These are phyloP conservation scores for Gaeumannomyces tritici DNA, from an alignment of 2,329 filamentous ascomycete genomes.

Conservation along the genomic window DNA sequence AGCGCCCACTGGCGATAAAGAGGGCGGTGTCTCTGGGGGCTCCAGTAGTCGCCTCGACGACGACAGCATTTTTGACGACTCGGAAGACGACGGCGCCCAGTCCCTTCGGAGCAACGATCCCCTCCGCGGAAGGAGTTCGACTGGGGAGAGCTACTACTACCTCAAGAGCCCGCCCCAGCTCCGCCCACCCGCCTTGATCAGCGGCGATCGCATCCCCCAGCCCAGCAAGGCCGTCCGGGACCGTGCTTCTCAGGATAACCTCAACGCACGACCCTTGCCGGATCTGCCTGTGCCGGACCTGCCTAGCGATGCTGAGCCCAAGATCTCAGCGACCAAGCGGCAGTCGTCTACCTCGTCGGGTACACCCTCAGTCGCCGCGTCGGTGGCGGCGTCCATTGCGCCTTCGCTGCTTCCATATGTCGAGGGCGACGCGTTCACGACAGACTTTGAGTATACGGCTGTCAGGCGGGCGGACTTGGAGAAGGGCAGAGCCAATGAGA, in stretches of 20 bases:
- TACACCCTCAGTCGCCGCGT: background rate
- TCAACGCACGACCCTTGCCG: conserved; percentile 18
- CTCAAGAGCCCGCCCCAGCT: conserved; percentile 22
- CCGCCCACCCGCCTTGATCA: conserved; percentile 1
- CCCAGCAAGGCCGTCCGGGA: conserved; percentile 21
- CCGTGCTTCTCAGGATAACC: conserved; percentile 8
- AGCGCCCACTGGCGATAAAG: background rate
- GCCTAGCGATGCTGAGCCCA: conserved; percentile 55
- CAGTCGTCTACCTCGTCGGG: background rate
- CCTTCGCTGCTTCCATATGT: conserved; percentile 7
- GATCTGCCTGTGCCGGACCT: conserved; percentile 23
- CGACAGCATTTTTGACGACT: background rate
- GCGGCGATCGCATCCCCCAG: conserved; percentile 14
- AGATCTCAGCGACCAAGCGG: background rate
- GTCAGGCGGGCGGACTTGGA: background rate
- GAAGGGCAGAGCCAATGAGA: background rate
- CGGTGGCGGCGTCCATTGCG: conserved; percentile 5
- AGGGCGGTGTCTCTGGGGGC: background rate
- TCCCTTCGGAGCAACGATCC: background rate
- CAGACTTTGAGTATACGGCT: background rate
- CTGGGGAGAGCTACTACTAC: conserved; percentile 10
- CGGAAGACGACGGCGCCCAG: background rate
- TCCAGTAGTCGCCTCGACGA: background rate
- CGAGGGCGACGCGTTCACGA: conserved; percentile 4
- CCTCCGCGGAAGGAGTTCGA: background rate